A percentile compares a stretch with the other conserved stretches of the same genome.
Evolutionary conservation across 2,329 filamentous ascomycete genomes (phyloP).

Genomic region (Hypoxylon sp.): DNA sequence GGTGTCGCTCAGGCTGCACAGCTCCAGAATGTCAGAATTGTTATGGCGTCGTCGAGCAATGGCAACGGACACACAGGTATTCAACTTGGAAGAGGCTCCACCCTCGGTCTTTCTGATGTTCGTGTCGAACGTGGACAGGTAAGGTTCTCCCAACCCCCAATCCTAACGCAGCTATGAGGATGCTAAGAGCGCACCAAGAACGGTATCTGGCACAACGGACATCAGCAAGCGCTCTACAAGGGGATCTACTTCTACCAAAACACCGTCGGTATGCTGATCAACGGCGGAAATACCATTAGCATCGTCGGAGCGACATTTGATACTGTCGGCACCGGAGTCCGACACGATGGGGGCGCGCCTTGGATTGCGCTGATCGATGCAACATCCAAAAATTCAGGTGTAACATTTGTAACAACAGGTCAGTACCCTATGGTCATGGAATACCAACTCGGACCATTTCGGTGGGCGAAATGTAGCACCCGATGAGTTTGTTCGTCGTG

Average conservation of each 20-base stretch:
- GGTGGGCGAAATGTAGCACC: neutral
- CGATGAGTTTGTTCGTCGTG: neutral
- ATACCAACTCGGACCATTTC: neutral
- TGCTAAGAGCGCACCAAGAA: conserved; percentile 51
- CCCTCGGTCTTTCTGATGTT: conserved; percentile 60
- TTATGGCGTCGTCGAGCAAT: conserved; percentile 57
- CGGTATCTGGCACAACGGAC: conserved; percentile 61
- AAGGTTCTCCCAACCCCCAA: conserved; percentile 12
- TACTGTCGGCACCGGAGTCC: conserved; percentile 57
- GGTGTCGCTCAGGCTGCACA: conserved; percentile 62
- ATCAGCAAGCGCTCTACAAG: conserved; percentile 63
- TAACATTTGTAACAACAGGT: conserved; percentile 57
- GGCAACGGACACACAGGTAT: conserved; percentile 61
- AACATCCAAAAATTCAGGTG: conserved; percentile 60
- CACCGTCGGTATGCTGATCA: conserved; percentile 58
- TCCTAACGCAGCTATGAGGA: neutral
- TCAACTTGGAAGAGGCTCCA: conserved; percentile 59
- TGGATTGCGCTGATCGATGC: conserved; percentile 61
- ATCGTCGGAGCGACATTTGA: conserved; percentile 60
- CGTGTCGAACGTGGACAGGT: conserved; percentile 60
- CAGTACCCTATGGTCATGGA: conserved; percentile 5
- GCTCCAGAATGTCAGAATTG: conserved; percentile 62
- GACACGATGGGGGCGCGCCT: conserved; percentile 57
- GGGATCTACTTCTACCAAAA: conserved; percentile 62
- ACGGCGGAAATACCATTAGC: conserved; percentile 59